phyloP scores from a whole-genome alignment of 805 yeast species.

The Wickerhamomyces tratensis region DNA sequence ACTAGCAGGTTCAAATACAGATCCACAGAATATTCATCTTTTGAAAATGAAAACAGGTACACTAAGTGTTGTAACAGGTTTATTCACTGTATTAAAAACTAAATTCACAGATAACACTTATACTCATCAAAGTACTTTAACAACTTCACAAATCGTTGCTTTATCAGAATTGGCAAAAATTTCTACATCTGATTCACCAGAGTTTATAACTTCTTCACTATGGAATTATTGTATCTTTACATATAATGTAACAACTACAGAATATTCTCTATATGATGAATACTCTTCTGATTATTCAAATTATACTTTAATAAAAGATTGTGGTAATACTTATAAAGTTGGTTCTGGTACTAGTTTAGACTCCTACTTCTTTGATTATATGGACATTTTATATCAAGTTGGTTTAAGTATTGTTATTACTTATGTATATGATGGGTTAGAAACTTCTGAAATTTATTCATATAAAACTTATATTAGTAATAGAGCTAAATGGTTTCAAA shows the following conservation, averaged over 20 bases:
- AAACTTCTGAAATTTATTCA: constrained; percentile 15
- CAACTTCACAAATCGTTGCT: constrained; percentile 39
- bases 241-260: constrained; percentile 3
- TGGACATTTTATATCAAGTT: constrained; percentile 26
- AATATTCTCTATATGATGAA: neutral
- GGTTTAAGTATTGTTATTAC: constrained; percentile 36
- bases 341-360: neutral
- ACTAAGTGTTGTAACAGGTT: neutral
- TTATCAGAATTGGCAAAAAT: constrained; percentile 34
- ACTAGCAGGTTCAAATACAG: neutral
- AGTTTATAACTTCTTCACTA: constrained; percentile 30
- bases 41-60: neutral
- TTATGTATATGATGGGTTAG: constrained; percentile 31
- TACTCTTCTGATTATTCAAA: neutral
- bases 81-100: neutral
- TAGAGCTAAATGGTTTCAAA: constrained; percentile 13
- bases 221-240: constrained; percentile 37
- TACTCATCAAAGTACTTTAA: constrained; percentile 18
- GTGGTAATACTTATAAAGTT: too few relatives aligned
- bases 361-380: constrained; percentile 33
- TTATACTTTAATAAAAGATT: too few relatives aligned
- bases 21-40: too few relatives aligned
- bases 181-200: constrained; percentile 40
- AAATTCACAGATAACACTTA: neutral
- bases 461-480: constrained; percentile 16